A percentile compares a stretch with the other conserved stretches of the same genome.
Conservation (phyloP, 805 yeast genomes). For the Yamadazyma philogaea region DNA sequence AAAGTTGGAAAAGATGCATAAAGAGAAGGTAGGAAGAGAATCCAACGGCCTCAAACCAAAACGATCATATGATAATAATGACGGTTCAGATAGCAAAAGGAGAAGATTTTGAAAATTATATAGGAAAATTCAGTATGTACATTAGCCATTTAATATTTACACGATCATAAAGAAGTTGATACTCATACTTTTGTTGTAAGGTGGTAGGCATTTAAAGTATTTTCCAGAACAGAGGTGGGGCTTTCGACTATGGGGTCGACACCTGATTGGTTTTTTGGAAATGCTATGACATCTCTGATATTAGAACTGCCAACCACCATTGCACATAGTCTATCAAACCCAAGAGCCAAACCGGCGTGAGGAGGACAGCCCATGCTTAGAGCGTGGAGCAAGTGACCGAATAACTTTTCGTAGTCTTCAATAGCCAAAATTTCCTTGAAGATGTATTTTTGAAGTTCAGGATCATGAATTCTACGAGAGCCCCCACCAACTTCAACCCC, state of each 20-base stretch:
- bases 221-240: conserved; percentile 62
- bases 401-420: conserved; percentile 54
- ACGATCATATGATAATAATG: conserved; percentile 11
- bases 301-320: conserved; percentile 76
- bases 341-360: conserved; percentile 95
- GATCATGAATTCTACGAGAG: conserved; percentile 89
- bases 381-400: conserved; percentile 84
- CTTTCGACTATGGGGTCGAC: conserved; percentile 83
- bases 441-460: conserved; percentile 69
- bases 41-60: conserved; percentile 25
- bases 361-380: conserved; percentile 95
- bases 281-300: conserved; percentile 91
- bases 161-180: not conserved
- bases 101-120: conserved; percentile 7
- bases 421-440: conserved; percentile 65
- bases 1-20: conserved; percentile 37
- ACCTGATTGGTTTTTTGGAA: conserved; percentile 91
- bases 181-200: conserved; percentile 9
- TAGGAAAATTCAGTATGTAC: conserved; percentile 2
- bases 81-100: conserved; percentile 1
- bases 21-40: conserved; percentile 26
- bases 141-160: conserved; percentile 4
- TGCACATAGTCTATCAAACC: conserved; percentile 90
- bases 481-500: conserved; percentile 99
- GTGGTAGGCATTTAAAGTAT: conserved; percentile 54